Evolutionary conservation across 352 stramenopile genomes (phyloP).

Genomic region (Phytophthora megakarya): DNA sequence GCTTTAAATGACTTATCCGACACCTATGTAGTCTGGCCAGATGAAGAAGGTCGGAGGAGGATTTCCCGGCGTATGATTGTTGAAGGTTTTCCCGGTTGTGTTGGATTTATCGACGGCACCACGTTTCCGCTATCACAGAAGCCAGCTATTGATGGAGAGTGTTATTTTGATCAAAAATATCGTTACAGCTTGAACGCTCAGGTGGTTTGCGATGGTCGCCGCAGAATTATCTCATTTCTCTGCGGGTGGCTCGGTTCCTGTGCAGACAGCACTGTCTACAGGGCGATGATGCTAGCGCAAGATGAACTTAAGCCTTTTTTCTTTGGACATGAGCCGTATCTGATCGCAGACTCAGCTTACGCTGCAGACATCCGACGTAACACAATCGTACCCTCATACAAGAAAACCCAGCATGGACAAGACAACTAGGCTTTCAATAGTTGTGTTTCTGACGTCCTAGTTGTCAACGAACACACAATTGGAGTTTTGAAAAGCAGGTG

Average conservation of each 20-base stretch:
- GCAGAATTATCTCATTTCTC: constrained; percentile 3
- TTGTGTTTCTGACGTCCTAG: not conserved
- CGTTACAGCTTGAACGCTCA: constrained; percentile 12
- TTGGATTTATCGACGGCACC: constrained; percentile 10
- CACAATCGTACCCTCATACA: not conserved
- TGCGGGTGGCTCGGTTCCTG: constrained; percentile 5
- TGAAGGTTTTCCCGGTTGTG: no score
- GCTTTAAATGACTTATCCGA: no score
- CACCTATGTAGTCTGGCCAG: no score
- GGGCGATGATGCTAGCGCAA: not conserved
- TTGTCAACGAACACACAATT: not conserved
- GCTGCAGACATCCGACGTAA: not conserved
- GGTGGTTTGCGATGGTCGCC: not conserved
- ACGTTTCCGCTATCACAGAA: constrained; percentile 11
- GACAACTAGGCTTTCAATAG: constrained; percentile 2
- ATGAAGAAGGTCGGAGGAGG: no score
- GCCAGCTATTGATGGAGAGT: constrained; percentile 7
- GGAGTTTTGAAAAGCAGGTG: not conserved
- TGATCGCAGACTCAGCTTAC: not conserved
- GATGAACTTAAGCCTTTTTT: no score
- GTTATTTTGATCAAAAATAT: constrained; percentile 8
- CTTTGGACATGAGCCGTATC: not conserved
- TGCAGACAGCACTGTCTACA: constrained; percentile 2
- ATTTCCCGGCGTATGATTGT: no score
- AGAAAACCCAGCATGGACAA: not conserved